Conservation (phyloP, 73 alveolate genomes). For the Stentor coeruleus region DNA sequence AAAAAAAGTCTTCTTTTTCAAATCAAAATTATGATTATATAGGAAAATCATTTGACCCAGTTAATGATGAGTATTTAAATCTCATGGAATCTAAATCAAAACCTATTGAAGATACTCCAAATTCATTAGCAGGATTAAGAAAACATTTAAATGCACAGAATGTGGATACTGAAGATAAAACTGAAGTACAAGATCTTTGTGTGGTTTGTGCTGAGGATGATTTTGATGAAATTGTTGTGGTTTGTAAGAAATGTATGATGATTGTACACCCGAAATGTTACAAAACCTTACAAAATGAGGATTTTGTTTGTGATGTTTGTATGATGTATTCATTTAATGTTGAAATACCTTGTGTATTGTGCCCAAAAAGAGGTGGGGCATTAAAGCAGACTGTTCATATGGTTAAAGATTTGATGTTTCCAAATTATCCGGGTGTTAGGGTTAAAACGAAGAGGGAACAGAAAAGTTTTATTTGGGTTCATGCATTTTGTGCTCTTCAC, state of each 20-base stretch:
- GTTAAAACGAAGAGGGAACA: not conserved
- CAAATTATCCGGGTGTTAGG: not conserved
- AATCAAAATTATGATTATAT: not conserved
- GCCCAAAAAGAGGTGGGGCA: conserved; percentile 10
- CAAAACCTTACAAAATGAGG: not conserved
- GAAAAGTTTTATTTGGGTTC: not conserved
- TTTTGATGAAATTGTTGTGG: not conserved
- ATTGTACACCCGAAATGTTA: conserved; percentile 3
- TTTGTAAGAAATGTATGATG: not conserved
- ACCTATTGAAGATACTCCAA: no score
- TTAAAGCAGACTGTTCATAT: conserved; percentile 1
- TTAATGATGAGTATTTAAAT: not conserved
- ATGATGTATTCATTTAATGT: not conserved
- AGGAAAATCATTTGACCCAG: not conserved
- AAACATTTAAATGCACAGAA: no score
- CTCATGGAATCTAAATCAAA: no score
- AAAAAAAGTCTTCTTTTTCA: no score
- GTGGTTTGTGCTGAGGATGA: conserved; percentile 19
- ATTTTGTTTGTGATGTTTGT: conserved; percentile 4
- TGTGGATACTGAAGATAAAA: no score
- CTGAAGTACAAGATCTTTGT: no score
- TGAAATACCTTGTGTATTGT: not conserved
- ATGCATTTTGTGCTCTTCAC: conserved; percentile 14
- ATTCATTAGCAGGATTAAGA: no score
- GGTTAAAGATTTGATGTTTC: not conserved